phyloP scores from a whole-genome alignment of 1,139 yeast genomes.

The Hansenula lynferdii region DNA sequence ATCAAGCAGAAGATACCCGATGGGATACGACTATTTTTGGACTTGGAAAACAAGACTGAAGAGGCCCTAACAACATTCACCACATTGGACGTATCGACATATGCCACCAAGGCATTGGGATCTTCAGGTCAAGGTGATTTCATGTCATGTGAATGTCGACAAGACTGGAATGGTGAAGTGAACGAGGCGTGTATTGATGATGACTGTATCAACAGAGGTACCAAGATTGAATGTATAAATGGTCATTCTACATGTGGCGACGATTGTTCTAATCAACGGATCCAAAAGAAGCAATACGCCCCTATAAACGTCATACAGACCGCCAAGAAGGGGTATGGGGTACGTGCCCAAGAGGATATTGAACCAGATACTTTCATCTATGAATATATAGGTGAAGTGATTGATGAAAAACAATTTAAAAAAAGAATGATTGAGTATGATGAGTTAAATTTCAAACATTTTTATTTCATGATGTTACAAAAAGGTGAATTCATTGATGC shows the following conservation, averaged over 20 bases:
- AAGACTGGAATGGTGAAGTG: constrained; percentile 28
- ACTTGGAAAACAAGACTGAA: constrained; percentile 55
- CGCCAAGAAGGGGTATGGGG: constrained; percentile 84
- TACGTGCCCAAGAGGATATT: constrained; percentile 63
- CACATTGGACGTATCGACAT: constrained; percentile 53
- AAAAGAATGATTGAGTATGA: constrained; percentile 74
- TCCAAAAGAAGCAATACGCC: constrained; percentile 73
- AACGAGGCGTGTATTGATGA: constrained; percentile 83
- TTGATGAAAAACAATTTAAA: constrained; percentile 69
- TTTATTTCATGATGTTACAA: constrained; percentile 96
- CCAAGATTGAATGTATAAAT: constrained; percentile 87
- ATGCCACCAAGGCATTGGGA: constrained; percentile 57
- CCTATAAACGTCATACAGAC: constrained; percentile 73
- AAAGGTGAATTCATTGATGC: constrained; percentile 94
- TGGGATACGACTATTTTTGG: constrained; percentile 33
- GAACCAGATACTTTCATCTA: constrained; percentile 66
- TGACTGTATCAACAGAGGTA: constrained; percentile 86
- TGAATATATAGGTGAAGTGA: constrained; percentile 93
- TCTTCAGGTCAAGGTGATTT: constrained; percentile 64
- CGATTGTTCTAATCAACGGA: constrained; percentile 81
- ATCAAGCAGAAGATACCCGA: constrained; percentile 18
- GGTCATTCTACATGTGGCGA: constrained; percentile 70
- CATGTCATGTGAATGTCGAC: constrained; percentile 86
- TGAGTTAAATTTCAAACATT: constrained; percentile 68
- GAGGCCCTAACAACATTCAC: constrained; percentile 64